Evolutionary conservation across 805 yeast genomes (phyloP).

Genomic region (Zygotorulaspora sp.): DNA sequence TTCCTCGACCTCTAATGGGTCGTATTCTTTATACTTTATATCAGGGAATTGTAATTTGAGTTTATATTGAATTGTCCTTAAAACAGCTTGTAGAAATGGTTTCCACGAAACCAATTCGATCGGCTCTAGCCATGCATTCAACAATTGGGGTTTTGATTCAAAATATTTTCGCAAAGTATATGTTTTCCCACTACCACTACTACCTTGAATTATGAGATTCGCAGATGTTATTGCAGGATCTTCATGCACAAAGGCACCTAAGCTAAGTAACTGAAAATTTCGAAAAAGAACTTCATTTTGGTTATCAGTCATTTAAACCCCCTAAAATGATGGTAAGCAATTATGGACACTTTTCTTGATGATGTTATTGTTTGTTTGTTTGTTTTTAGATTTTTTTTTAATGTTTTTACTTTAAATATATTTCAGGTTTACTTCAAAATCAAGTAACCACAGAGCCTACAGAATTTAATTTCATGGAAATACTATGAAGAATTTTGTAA

Average conservation of each 20-base stretch:
- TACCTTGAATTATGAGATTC: conserved; percentile 31
- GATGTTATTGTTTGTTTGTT: too few relatives aligned
- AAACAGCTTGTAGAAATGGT: conserved; percentile 30
- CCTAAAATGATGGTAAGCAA: background rate
- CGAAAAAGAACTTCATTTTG: conserved; percentile 19
- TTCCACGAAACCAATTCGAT: conserved; percentile 34
- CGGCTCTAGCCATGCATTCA: conserved; percentile 23
- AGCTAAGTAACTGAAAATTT: conserved; percentile 23
- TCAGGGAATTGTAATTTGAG: conserved; percentile 17
- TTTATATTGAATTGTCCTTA: conserved; percentile 23
- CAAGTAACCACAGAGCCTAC: too few relatives aligned
- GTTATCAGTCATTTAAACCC: background rate
- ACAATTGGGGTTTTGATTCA: conserved; percentile 13
- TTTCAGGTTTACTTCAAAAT: too few relatives aligned
- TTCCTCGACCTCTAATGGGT: conserved; percentile 32
- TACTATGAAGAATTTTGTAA: too few relatives aligned
- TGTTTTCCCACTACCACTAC: conserved; percentile 31
- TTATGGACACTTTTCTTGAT: background rate
- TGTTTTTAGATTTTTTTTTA: too few relatives aligned
- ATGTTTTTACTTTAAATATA: too few relatives aligned
- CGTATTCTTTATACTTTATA: conserved; percentile 13
- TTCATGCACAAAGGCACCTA: conserved; percentile 21
- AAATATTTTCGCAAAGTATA: conserved; percentile 22
- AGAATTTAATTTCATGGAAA: too few relatives aligned
- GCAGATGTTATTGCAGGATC: conserved; percentile 23